These are phyloP conservation scores for Hibiscus syriacus DNA, from an alignment of 345 rosid species.

Conservation along the genomic window DNA sequence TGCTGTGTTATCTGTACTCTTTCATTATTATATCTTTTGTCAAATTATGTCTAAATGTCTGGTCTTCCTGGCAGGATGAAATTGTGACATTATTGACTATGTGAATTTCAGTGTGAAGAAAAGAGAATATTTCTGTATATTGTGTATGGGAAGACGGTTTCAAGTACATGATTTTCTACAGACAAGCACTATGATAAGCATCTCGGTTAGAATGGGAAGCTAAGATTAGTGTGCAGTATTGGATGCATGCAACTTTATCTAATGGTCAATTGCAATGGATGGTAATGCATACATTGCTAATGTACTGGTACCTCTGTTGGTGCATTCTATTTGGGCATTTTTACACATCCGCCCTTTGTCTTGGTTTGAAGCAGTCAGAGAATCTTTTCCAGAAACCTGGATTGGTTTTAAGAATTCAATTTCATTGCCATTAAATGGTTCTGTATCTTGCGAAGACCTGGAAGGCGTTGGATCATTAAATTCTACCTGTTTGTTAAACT, in stretches of 20 bases:
- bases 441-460: conserved; percentile 59
- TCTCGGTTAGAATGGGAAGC: background rate
- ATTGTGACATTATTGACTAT: background rate
- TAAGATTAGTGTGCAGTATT: conserved; percentile 7
- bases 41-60: background rate
- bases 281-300: conserved; percentile 33
- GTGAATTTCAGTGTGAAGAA: background rate
- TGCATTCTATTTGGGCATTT: conserved; percentile 37
- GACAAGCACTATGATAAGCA: no score
- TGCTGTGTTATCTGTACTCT: background rate
- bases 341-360: conserved; percentile 26
- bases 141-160: background rate
- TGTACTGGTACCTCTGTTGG: conserved; percentile 37
- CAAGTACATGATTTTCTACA: background rate
- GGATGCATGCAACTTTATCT: background rate
- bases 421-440: conserved; percentile 14
- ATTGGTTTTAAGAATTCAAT: conserved; percentile 21
- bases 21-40: background rate
- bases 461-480: conserved; percentile 84
- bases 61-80: conserved; percentile 4
- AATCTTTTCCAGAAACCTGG: conserved; percentile 18
- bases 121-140: background rate
- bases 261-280: background rate
- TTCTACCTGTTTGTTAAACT: conserved; percentile 71
- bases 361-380: conserved; percentile 24